Conservation (phyloP, 371 early-diverging fungal genomes). For the Mucor saturninus region DNA sequence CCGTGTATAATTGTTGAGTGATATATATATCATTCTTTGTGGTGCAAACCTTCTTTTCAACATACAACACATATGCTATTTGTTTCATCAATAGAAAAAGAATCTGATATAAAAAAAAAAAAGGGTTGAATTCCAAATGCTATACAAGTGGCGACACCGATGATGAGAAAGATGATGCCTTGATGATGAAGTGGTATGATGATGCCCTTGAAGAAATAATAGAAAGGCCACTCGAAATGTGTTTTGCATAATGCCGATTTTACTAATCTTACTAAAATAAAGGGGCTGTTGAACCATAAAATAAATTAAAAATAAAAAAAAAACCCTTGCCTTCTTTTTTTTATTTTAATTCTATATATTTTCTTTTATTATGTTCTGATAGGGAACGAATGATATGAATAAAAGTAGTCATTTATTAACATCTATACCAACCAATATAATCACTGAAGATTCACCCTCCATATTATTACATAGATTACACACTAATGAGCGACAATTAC, state of each 20-base stretch:
- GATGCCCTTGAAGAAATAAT: neutral
- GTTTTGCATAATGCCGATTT: neutral
- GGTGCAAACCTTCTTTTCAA: too few relatives aligned
- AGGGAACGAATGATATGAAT: slow-evolving; percentile 5
- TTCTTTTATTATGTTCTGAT: slow-evolving; percentile 4
- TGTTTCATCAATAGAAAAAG: too few relatives aligned
- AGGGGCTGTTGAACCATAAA: neutral
- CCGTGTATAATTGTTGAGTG: too few relatives aligned
- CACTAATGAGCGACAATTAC: slow-evolving; percentile 28
- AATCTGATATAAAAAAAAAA: too few relatives aligned
- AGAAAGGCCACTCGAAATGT: neutral
- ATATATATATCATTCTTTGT: too few relatives aligned
- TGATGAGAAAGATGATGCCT: too few relatives aligned
- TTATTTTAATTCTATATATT: neutral
- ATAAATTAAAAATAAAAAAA: neutral
- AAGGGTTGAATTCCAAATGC: too few relatives aligned
- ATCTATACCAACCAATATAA: neutral
- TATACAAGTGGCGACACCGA: too few relatives aligned
- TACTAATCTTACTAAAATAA: neutral
- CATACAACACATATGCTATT: too few relatives aligned
- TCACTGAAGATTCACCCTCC: slow-evolving; percentile 20
- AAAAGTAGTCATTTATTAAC: neutral
- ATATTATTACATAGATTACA: slow-evolving; percentile 24
- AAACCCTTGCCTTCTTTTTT: neutral
- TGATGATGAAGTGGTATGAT: too few relatives aligned